Conservation (phyloP, 305 asterid species). For the Rubia balearica region DNA sequence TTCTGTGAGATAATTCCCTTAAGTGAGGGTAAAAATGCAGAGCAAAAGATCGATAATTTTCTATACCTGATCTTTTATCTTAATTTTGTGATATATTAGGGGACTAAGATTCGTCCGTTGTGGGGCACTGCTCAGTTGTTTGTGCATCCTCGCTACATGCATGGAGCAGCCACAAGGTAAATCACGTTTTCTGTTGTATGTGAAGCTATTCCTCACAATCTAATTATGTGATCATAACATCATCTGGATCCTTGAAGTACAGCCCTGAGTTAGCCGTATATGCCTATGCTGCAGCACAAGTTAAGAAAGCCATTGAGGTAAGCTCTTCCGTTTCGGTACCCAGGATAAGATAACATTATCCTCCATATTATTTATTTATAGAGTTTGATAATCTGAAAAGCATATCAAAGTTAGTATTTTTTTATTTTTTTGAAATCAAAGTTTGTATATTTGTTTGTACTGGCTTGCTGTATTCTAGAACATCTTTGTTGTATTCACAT, state of each 20-base stretch:
- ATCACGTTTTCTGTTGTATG: not conserved
- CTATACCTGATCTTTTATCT: not conserved
- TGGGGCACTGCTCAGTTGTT: conserved; percentile 99
- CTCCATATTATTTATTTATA: not conserved
- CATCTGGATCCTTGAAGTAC: conserved; percentile 19
- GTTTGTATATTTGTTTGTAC: not conserved
- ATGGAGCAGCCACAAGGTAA: conserved; percentile 97
- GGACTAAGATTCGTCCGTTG: conserved; percentile 61
- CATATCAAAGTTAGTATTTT: not conserved
- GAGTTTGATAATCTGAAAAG: conserved; percentile 5
- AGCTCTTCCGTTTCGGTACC: conserved; percentile 12
- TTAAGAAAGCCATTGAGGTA: conserved; percentile 95
- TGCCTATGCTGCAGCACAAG: conserved; percentile 81
- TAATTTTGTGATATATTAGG: conserved; percentile 35
- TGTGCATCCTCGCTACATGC: conserved; percentile 86
- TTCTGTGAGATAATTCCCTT: not conserved
- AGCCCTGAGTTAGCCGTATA: conserved; percentile 83
- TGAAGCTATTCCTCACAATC: not conserved
- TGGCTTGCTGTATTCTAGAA: not conserved
- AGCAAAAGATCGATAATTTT: not conserved
- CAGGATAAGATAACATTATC: not conserved
- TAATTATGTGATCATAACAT: not conserved
- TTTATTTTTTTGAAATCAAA: not conserved
- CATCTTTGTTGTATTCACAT: not conserved
- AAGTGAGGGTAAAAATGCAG: no score